Conservation (phyloP, 1,284 basidiomycete species). For the Trichosporon coremiiforme region DNA sequence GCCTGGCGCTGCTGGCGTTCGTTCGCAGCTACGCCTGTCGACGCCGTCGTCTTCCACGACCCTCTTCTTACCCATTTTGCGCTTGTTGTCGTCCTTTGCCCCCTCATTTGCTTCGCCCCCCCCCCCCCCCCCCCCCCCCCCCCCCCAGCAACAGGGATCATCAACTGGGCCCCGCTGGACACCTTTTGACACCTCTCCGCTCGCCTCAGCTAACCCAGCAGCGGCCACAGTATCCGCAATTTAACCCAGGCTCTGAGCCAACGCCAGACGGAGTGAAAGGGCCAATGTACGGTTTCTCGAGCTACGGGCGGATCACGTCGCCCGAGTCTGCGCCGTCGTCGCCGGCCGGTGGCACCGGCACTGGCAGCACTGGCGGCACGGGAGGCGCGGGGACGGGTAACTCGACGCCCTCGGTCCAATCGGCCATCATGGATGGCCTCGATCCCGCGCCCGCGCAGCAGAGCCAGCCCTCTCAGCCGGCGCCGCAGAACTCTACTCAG, state of each 20-base stretch:
- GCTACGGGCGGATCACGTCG: conserved; percentile 7
- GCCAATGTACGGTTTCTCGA: conserved; percentile 8
- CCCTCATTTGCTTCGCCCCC: not conserved
- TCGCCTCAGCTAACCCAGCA: not conserved
- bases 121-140: too few species aligned
- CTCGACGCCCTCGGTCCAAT: conserved; percentile 10
- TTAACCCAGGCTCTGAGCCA: too few species aligned
- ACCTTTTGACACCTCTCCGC: not conserved
- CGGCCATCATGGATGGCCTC: conserved; percentile 9
- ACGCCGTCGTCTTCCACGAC: not conserved
- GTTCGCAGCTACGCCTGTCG: not conserved
- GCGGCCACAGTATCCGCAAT: too few species aligned
- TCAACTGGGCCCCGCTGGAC: not conserved
- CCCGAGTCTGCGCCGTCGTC: conserved; percentile 15
- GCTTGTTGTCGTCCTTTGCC: not conserved
- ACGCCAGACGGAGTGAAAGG: not conserved
- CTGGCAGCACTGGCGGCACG: not conserved
- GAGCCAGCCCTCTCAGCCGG: not conserved
- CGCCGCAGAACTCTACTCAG: not conserved
- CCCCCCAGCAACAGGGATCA: not conserved
- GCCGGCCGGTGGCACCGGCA: not conserved
- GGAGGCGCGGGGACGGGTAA: not conserved
- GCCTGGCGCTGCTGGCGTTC: not conserved
- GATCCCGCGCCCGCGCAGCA: not conserved
- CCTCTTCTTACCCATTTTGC: not conserved